These are phyloP conservation scores for Sporothrix brasiliensis DNA, from an alignment of 2,329 filamentous ascomycete species.

Conservation along the genomic window DNA sequence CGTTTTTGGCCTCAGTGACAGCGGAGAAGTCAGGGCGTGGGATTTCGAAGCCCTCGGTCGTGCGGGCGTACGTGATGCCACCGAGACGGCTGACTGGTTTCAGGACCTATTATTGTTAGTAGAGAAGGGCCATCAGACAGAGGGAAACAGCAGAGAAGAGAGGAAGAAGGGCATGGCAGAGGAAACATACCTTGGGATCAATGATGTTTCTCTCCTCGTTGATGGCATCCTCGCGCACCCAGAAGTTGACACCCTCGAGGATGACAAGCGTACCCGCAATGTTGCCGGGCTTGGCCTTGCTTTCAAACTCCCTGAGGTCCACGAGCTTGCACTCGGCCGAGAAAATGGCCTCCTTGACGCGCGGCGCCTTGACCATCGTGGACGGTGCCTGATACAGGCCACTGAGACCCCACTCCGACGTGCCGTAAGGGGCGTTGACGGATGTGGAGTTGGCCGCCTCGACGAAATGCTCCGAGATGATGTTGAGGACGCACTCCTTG, in stretches of 20 bases:
- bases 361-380: conserved; percentile 59
- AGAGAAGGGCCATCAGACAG: background rate
- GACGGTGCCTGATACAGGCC: conserved; percentile 71
- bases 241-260: conserved; percentile 83
- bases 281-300: conserved; percentile 67
- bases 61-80: conserved; percentile 80
- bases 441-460: conserved; percentile 85
- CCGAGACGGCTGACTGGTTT: conserved; percentile 77
- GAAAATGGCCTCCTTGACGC: conserved; percentile 82
- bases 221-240: conserved; percentile 85
- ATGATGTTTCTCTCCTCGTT: conserved; percentile 75
- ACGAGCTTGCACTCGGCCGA: conserved; percentile 79
- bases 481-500: conserved; percentile 80
- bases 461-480: conserved; percentile 80
- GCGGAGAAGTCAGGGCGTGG: conserved; percentile 60
- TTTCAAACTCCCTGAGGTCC: conserved; percentile 76
- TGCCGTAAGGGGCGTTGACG: conserved; percentile 75
- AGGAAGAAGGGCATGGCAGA: conserved; percentile 30
- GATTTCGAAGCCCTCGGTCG: conserved; percentile 71
- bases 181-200: conserved; percentile 63
- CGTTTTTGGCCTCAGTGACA: conserved; percentile 47
- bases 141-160: background rate
- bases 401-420: conserved; percentile 76
- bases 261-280: conserved; percentile 75
- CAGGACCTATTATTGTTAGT: conserved; percentile 56